phyloP scores from a whole-genome alignment of 2,329 filamentous ascomycete genomes.

The Tolypocladium nubicola region DNA sequence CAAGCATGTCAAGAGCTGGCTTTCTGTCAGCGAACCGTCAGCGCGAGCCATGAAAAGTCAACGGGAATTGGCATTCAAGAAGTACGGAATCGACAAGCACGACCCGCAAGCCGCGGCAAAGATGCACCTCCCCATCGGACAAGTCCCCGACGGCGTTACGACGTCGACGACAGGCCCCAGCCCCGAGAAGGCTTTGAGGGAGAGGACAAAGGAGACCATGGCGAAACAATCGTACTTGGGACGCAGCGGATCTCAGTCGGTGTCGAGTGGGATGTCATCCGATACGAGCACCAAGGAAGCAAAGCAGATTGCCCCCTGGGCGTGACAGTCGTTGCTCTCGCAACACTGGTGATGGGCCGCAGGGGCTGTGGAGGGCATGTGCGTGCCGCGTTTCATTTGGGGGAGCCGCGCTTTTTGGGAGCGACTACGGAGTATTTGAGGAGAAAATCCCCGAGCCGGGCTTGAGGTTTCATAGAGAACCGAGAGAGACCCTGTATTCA shows the following conservation, averaged over 20 bases:
- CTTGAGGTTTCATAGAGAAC: neutral
- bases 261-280: constrained; percentile 25
- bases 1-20: constrained; percentile 35
- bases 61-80: constrained; percentile 30
- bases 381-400: neutral
- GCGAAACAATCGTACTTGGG: constrained; percentile 15
- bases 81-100: constrained; percentile 30
- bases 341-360: neutral
- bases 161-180: constrained; percentile 34
- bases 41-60: constrained; percentile 36
- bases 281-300: constrained; percentile 16
- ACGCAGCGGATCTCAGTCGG: constrained; percentile 17
- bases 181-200: constrained; percentile 32
- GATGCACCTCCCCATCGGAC: constrained; percentile 33
- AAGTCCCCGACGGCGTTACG: constrained; percentile 33
- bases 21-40: constrained; percentile 38
- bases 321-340: neutral
- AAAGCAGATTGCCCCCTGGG: constrained; percentile 23
- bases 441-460: neutral
- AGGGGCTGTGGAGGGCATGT: constrained; percentile 4
- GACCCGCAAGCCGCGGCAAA: constrained; percentile 34
- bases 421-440: neutral
- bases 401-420: neutral
- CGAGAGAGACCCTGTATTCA: neutral
- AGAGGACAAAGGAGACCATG: constrained; percentile 21